These are phyloP conservation scores for Penicillium glabrum DNA, from an alignment of 2,329 filamentous ascomycete species.

Conservation along the genomic window DNA sequence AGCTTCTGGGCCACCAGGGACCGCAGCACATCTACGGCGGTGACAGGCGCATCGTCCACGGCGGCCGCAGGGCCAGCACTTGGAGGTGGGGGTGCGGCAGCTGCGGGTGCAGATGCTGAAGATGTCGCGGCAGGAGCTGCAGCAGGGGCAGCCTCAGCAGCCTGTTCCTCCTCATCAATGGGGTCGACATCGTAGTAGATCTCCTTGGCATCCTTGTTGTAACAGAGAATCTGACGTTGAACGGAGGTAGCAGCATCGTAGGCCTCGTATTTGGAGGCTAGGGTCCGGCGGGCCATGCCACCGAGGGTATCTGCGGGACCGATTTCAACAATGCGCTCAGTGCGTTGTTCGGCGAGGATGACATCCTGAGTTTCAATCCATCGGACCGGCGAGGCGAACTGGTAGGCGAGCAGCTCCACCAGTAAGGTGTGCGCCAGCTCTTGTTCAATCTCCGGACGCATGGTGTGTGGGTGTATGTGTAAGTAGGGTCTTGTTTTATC, in stretches of 20 bases:
- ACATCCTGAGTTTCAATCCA: constrained; percentile 99
- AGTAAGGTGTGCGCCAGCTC: constrained; percentile 98
- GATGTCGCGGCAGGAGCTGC: constrained; percentile 40
- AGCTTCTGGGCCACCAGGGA: constrained; percentile 93
- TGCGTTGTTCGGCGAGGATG: constrained; percentile 91
- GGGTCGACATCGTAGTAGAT: constrained; percentile 99
- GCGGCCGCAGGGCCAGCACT: constrained; percentile 83
- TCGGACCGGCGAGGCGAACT: constrained; percentile 97
- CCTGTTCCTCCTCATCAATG: constrained; percentile 77
- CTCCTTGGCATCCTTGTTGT: constrained; percentile 98
- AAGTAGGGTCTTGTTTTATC: neutral
- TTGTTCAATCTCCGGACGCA: constrained; percentile 99
- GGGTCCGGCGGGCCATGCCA: constrained; percentile 93
- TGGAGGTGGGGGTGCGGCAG: constrained; percentile 59
- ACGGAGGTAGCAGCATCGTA: constrained; percentile 97
- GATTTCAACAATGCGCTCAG: constrained; percentile 96
- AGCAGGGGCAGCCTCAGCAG: constrained; percentile 39
- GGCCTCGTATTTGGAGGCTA: constrained; percentile 96
- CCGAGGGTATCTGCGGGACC: constrained; percentile 95
- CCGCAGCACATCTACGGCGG: constrained; percentile 85
- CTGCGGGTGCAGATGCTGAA: constrained; percentile 49
- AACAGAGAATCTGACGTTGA: constrained; percentile 96
- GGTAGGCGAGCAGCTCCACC: constrained; percentile 97
- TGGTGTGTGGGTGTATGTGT: constrained; percentile 48
- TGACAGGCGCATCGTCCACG: constrained; percentile 81